These are phyloP conservation scores for Suillus paluster DNA, from an alignment of 768 basidiomycete genomes.

Conservation along the genomic window DNA sequence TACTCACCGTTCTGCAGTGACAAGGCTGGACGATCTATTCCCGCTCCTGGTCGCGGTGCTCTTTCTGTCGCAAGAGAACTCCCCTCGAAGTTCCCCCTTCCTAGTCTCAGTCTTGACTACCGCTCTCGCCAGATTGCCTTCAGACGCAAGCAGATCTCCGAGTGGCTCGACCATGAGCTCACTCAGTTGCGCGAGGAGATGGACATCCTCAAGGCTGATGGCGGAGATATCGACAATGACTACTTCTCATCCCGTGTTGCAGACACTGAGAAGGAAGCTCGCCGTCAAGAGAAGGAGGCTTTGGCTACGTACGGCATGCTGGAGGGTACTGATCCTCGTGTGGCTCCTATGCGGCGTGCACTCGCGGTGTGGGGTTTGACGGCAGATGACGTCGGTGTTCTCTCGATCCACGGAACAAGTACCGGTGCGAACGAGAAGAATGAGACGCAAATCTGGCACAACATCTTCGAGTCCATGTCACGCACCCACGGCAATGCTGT, in stretches of 20 bases:
- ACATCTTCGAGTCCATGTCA: slow-evolving; percentile 85
- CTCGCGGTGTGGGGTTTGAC: slow-evolving; percentile 96
- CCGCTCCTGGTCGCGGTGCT: slow-evolving; percentile 94
- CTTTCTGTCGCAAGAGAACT: slow-evolving; percentile 88
- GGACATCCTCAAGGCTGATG: slow-evolving; percentile 58
- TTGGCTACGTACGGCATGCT: slow-evolving; percentile 96
- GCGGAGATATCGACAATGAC: slow-evolving; percentile 58
- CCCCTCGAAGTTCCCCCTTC: slow-evolving; percentile 74
- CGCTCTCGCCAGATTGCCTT: slow-evolving; percentile 93
- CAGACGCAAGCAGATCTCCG: slow-evolving; percentile 92
- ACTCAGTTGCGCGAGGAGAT: slow-evolving; percentile 82
- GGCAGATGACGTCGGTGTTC: slow-evolving; percentile 89
- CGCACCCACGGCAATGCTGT: slow-evolving; percentile 96
- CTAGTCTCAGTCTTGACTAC: slow-evolving; percentile 84
- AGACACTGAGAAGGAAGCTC: slow-evolving; percentile 89
- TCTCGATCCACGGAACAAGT: slow-evolving; percentile 90
- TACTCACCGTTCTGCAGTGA: slow-evolving; percentile 57
- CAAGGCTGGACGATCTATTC: slow-evolving; percentile 97
- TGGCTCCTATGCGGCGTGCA: slow-evolving; percentile 92
- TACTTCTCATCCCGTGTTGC: slow-evolving; percentile 79
- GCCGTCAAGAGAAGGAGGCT: slow-evolving; percentile 90
- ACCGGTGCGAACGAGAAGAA: slow-evolving; percentile 95
- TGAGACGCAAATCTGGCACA: slow-evolving; percentile 96
- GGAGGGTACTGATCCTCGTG: slow-evolving; percentile 80
- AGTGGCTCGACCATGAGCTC: slow-evolving; percentile 93